A percentile compares a stretch with the other conserved stretches of the same genome.
phyloP scores from a whole-genome alignment of 2,329 filamentous ascomycete species.

The Cordyceps tenuipes region DNA sequence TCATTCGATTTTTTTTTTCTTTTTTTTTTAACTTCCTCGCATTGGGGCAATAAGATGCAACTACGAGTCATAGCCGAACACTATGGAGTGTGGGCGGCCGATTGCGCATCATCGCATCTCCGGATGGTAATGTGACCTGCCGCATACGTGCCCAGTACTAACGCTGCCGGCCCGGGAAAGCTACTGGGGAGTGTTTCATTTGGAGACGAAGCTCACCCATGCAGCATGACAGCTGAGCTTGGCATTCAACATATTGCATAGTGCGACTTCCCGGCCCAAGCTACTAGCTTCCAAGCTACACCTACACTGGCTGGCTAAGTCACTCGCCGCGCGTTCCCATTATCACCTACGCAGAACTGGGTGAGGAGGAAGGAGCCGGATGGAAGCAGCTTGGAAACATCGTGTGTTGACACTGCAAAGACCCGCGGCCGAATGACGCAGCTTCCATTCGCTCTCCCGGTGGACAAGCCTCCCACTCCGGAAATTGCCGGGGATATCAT shows the following conservation, averaged over 20 bases:
- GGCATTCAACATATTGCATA: too few relatives aligned
- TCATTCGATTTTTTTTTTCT: not conserved
- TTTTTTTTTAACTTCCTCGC: not conserved
- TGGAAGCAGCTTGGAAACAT: not conserved
- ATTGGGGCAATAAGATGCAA: not conserved
- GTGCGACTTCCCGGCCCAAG: too few relatives aligned
- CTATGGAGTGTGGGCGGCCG: too few relatives aligned
- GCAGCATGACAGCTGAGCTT: not conserved
- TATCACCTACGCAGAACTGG: not conserved
- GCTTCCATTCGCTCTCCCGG: slow-evolving; percentile 10
- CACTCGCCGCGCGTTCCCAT: not conserved
- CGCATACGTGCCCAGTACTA: not conserved
- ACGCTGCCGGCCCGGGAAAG: not conserved
- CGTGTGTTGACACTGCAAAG: not conserved
- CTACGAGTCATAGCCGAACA: too few relatives aligned
- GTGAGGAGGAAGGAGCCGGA: not conserved
- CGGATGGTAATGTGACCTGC: not conserved
- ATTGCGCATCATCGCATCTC: not conserved
- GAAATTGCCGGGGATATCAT: slow-evolving; percentile 10
- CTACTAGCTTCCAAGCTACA: not conserved
- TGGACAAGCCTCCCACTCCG: slow-evolving; percentile 12
- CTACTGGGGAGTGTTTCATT: too few relatives aligned
- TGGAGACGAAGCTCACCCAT: not conserved
- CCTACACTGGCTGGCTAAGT: not conserved
- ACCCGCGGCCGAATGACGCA: not conserved